Evolutionary conservation across 345 rosid genomes (phyloP), one percentile per base, ranked within the genome.

Genomic region (Hirschfeldia incana): DNA sequence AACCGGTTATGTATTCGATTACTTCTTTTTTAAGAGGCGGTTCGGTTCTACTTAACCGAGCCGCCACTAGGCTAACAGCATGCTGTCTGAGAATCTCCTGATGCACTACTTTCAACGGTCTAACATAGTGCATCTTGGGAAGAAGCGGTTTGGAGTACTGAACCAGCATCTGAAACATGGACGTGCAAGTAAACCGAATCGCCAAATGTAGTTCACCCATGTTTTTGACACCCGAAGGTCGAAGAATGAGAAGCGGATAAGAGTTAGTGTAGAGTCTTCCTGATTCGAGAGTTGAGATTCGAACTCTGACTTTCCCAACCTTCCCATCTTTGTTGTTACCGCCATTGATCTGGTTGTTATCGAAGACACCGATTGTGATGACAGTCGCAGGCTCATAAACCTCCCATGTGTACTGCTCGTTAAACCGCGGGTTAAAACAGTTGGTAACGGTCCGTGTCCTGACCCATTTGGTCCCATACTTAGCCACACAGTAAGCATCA

Each of bases 371-470:
- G 53, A 96, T 79, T 2, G 94, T 90, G 13, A 96, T 85, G 15
- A 96, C 94, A 0, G 99, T 96, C 28, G 98, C 91, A 6, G 94
- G 92, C 83, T 96, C 99, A 69, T 80, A 88, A 63, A 93, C 99
- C 86, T 96, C 99, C 98, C 99, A 96, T 0, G 92, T 87, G 77
- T 96, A 90, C 80, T 96, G 99, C 87, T 93, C 99, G 44, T 96
- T 96, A 87, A 89, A 92, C 80, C 83, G 90, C 36, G 99, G 97
- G 46, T 75, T 90, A 70, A 88, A 83, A 86, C 87, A 86, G 82
- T 85, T 72, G 12, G 86, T 84, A 51, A 93, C 84, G 3, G 97
- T 96, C 12, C 99, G 85, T 1, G 99, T 93, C 8, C 99, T 90
- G 57, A 96, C 86, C 98, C 99, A 93, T 83, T 96, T 96, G 28